Evolutionary conservation across 2,329 filamentous ascomycete genomes (phyloP), one percentile per base, ranked within the genome.

Genomic region (Fusarium oligoseptatum): DNA sequence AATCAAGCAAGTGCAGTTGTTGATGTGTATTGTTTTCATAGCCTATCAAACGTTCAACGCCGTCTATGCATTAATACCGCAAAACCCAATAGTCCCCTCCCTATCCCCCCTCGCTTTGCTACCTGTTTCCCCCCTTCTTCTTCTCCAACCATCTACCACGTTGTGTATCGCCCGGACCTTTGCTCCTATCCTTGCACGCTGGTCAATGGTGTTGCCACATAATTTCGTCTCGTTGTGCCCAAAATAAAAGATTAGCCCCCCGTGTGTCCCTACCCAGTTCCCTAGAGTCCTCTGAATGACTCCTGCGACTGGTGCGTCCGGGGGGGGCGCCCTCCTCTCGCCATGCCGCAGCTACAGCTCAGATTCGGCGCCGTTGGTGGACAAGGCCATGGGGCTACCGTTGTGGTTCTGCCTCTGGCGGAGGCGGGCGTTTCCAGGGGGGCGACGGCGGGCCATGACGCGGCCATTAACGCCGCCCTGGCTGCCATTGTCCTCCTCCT

Each of bases 311-410:
- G 48, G 55, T 20, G 43, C 52, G 29, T 61, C 50, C 39, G 37
- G 39, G 50, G 55, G 20, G 52, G 29, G 22, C 20, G 66, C 63
- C 22, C 22, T 22, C 61, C 60, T 36, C 24, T 24, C 57, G 68
- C 66, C 64, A 60, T n/a, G 73, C 74, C 75, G 48, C 65, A 34
- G 66, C 80, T 84, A 84, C 77, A 91, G 85, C 81, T 90, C 89
- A 37, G 88, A 89, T 79, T 90, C 88, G 66, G 85, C 88, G 63
- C 88, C 88, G 69, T 90, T 90, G 6, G 87, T 83, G 72, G 90
- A 89, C 60, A 89, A 72, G 5, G 84, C 84, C 87, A 90, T 91
- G 6, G 88, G 88, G 74, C 88, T 90, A 41, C 88, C 88, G 74
- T 88, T 89, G 72, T 88, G 85, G 45, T 82, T 82, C 74, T 86